Conservation (phyloP, 306 rosid genomes). For the Acmispon strigosus region DNA sequence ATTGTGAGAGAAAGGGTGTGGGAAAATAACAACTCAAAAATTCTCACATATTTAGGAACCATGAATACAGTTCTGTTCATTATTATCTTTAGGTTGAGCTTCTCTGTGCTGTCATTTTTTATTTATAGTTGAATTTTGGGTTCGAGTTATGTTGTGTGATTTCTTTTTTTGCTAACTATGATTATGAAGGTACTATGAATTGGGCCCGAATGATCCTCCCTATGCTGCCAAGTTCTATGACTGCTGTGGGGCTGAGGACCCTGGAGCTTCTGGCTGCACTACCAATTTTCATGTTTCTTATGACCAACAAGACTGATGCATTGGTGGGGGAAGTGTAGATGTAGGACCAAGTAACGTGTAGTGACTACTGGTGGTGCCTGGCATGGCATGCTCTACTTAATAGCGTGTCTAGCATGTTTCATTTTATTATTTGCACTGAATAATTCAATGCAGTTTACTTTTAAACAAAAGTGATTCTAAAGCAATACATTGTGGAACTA, state of each 20-base stretch:
- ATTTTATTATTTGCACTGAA: no score
- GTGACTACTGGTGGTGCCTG: no score
- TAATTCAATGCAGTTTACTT: no score
- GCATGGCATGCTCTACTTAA: no score
- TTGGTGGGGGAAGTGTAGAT: no score
- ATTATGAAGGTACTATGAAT: slow-evolving; percentile 63
- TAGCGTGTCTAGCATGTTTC: no score
- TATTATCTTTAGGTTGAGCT: no score
- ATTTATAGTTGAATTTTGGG: background rate
- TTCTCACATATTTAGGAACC: slow-evolving; percentile 1
- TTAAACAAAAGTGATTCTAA: no score
- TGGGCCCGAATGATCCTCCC: slow-evolving; percentile 73
- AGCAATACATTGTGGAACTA: no score
- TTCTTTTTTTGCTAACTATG: slow-evolving; percentile 4
- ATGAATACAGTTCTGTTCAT: background rate
- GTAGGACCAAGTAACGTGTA: no score
- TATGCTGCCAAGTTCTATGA: slow-evolving; percentile 90
- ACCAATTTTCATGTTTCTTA: slow-evolving; percentile 70
- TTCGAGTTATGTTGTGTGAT: background rate
- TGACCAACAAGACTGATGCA: slow-evolving; percentile 50
- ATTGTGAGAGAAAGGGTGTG: background rate
- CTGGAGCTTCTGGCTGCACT: slow-evolving; percentile 74
- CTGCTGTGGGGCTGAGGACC: slow-evolving; percentile 93
- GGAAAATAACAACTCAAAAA: background rate
- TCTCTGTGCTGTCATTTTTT: background rate